Evolutionary conservation across 371 early-diverging fungal genomes (phyloP).

Genomic region (Fennellomyces sp.): DNA sequence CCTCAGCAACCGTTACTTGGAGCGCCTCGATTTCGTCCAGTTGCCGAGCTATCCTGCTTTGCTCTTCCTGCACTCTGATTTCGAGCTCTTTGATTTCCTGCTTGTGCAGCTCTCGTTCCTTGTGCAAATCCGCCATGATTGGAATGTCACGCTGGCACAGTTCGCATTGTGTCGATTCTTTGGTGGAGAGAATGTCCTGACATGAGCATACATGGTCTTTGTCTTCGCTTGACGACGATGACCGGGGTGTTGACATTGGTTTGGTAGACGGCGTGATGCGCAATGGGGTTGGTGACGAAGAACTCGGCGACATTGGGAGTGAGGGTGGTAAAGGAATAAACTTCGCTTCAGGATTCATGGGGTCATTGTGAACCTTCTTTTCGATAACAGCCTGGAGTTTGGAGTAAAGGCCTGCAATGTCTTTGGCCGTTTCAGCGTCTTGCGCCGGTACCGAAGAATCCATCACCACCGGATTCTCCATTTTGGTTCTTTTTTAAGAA

Average conservation of each 20-base stretch:
- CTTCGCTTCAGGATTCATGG: conserved; percentile 35
- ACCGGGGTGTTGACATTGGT: conserved; percentile 9
- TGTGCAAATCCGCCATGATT: conserved; percentile 47
- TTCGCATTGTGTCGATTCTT: conserved; percentile 41
- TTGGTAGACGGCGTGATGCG: conserved; percentile 6
- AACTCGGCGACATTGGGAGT: conserved; percentile 41
- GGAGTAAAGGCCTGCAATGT: conserved; percentile 60
- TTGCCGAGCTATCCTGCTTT: conserved; percentile 46
- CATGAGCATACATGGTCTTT: conserved; percentile 36
- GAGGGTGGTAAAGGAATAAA: conserved; percentile 49
- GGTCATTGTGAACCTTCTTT: conserved; percentile 32
- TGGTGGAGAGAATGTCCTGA: conserved; percentile 31
- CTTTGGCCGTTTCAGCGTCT: conserved; percentile 43
- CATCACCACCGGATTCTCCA: not conserved
- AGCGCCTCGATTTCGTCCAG: conserved; percentile 40
- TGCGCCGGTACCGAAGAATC: not conserved
- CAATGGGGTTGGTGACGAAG: conserved; percentile 35
- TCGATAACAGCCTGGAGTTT: conserved; percentile 60
- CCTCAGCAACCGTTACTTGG: conserved; percentile 43
- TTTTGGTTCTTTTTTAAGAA: not conserved
- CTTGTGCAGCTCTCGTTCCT: conserved; percentile 46
- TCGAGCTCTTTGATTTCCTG: conserved; percentile 49
- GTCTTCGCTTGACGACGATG: conserved; percentile 10
- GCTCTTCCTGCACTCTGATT: conserved; percentile 46
- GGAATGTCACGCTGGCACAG: conserved; percentile 63